These are phyloP conservation scores for Takakia lepidozioides DNA, from an alignment of 225 moss, liverwort and hornwort genomes.

Conservation along the genomic window DNA sequence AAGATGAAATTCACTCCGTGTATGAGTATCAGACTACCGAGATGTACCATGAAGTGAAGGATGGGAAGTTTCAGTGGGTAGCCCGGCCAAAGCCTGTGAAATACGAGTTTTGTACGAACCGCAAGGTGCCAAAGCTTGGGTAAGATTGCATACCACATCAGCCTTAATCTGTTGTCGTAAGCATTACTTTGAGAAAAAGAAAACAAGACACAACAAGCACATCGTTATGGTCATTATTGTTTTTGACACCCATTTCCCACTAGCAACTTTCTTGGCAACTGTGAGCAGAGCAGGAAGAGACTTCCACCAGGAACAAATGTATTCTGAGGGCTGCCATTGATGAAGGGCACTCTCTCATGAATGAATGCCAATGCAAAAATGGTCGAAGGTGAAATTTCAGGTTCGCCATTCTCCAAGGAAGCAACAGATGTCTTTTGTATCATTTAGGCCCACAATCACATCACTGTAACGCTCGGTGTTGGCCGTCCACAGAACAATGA, in stretches of 20 bases:
- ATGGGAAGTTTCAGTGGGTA: constrained; percentile 74
- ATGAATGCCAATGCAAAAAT: constrained; percentile 88
- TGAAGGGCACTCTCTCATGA: constrained; percentile 84
- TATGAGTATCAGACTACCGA: constrained; percentile 92
- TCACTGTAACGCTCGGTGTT: constrained; percentile 97
- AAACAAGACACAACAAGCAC: no score
- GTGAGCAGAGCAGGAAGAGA: no score
- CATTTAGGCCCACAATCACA: constrained; percentile 81
- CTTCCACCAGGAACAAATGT: constrained; percentile 98
- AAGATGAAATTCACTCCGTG: constrained; percentile 53
- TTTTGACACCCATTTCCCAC: background rate
- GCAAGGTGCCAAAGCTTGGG: constrained; percentile 91
- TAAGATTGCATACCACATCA: constrained; percentile 5
- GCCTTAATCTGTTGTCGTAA: constrained; percentile 1
- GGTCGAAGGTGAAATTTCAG: constrained; percentile 92
- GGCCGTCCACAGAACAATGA: constrained; percentile 94
- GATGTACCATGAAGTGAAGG: constrained; percentile 43
- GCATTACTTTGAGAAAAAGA: no score
- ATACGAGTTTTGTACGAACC: constrained; percentile 66
- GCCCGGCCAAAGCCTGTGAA: constrained; percentile 64
- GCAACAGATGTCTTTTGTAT: constrained; percentile 75
- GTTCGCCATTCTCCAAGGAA: constrained; percentile 53
- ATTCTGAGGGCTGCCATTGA: constrained; percentile 95
- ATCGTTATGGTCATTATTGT: no score
- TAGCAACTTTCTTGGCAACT: background rate